Conservation (phyloP, 306 rosid species). For the Quercus alba region DNA sequence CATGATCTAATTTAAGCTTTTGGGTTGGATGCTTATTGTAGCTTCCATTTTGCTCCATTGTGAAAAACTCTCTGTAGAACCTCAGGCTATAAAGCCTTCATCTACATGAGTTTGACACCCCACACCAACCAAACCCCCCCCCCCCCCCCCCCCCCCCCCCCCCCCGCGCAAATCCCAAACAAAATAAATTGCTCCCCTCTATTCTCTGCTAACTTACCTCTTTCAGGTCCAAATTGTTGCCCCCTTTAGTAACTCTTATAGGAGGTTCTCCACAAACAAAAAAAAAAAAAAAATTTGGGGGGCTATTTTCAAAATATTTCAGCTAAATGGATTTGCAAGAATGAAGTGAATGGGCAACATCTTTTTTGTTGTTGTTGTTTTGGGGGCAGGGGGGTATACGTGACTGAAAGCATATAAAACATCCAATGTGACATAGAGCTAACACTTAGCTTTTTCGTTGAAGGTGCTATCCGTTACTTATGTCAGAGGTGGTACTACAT, state of each 20-base stretch:
- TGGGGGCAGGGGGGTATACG: not conserved
- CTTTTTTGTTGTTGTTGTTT: too few species aligned
- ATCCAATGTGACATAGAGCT: not conserved
- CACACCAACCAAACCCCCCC: too few species aligned
- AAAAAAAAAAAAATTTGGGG: too few species aligned
- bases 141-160: not conserved
- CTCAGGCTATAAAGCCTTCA: not conserved
- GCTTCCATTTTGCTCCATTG: not conserved
- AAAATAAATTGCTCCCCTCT: not conserved
- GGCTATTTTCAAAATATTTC: slow-evolving; percentile 13
- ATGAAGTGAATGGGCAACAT: not conserved
- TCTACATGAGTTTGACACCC: not conserved
- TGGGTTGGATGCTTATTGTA: not conserved
- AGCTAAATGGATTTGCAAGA: not conserved
- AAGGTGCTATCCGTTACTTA: slow-evolving; percentile 65
- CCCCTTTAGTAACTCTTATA: not conserved
- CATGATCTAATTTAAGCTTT: too few species aligned
- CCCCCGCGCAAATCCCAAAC: not conserved
- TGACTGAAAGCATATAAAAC: not conserved
- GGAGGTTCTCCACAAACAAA: not conserved
- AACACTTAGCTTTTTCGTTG: slow-evolving; percentile 13
- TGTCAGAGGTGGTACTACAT: slow-evolving; percentile 50
- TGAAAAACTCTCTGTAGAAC: not conserved
- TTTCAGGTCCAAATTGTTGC: too few species aligned
- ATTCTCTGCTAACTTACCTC: not conserved